Evolutionary conservation across 2,329 filamentous ascomycete genomes (phyloP), one percentile per base, ranked within the genome.

Genomic region (Pseudocercospora crystallina): DNA sequence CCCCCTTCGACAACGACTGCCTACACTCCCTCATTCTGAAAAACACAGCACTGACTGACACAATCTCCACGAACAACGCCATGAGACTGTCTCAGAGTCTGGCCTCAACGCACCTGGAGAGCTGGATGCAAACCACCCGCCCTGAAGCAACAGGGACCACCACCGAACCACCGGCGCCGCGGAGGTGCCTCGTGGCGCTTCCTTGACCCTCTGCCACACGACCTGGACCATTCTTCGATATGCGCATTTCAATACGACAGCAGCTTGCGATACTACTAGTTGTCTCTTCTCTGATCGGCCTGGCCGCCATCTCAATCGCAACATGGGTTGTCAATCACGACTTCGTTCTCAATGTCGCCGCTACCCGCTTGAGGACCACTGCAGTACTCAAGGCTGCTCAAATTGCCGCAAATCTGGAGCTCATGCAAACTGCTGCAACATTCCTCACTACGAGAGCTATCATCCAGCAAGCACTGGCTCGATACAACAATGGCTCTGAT

Each of bases 361-460:
- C 68, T 4, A 53, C 56, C 44, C 81, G 84, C 43, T 81, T 96
- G 37, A 76, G 84, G 20, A 78, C 95, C 54, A 89, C 89, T 1
- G 91, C 91, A 5, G 90, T 87, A 5, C 83, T 96, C 66, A 96
- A 96, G 71, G 86, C 91, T n/a, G 84, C 88, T 20, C 86, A 92
- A 65, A 80, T 96, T 56, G 78, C 87, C 2, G 86, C 88, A 46
- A 87, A 90, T 66, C 80, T 96, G 49, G 79, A 89, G 45, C 79
- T 96, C 47, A 82, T 95, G 59, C 82, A 90, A 71, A 87, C 87
- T 35, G 86, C 84, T 53, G 87, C 85, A 65, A 77, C 79, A 44
- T 85, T 87, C 48, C 85, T 94, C 41, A 77, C 86, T 4, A 90
- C 88, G 0, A 73, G 81, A 35, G 65, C 81, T 5, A 62, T 80